Conservation (phyloP, 345 rosid genomes). For the Gossypium stocksii region DNA sequence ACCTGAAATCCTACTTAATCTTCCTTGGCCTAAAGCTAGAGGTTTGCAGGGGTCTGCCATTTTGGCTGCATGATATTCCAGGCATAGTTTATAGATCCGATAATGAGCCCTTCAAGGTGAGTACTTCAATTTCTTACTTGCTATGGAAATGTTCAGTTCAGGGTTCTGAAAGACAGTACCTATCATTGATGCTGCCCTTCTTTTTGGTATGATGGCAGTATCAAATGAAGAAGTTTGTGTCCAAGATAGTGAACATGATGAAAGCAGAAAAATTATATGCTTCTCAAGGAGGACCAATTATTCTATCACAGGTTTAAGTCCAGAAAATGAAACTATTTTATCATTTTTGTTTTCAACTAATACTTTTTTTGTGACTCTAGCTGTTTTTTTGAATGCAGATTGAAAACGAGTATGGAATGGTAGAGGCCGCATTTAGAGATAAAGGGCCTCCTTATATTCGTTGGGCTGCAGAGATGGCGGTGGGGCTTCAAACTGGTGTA, state of each 20-base stretch:
- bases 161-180: neutral
- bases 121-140: slow-evolving; percentile 9
- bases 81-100: slow-evolving; percentile 71
- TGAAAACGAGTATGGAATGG: slow-evolving; percentile 71
- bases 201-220: slow-evolving; percentile 33
- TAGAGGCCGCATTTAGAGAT: slow-evolving; percentile 45
- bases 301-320: slow-evolving; percentile 64
- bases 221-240: slow-evolving; percentile 54
- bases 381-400: slow-evolving; percentile 31
- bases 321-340: neutral
- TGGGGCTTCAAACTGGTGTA: slow-evolving; percentile 65
- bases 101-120: slow-evolving; percentile 79
- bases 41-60: slow-evolving; percentile 64
- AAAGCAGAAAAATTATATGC: slow-evolving; percentile 57
- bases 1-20: neutral
- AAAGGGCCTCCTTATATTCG: slow-evolving; percentile 54
- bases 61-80: slow-evolving; percentile 70
- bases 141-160: neutral
- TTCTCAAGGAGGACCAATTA: slow-evolving; percentile 89
- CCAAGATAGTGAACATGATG: slow-evolving; percentile 63
- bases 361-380: neutral
- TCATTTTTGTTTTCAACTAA: neutral
- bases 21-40: neutral
- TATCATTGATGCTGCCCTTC: neutral
- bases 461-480: slow-evolving; percentile 78